phyloP scores from a whole-genome alignment of 2,329 filamentous ascomycete genomes.

The Madurella mycetomatis region DNA sequence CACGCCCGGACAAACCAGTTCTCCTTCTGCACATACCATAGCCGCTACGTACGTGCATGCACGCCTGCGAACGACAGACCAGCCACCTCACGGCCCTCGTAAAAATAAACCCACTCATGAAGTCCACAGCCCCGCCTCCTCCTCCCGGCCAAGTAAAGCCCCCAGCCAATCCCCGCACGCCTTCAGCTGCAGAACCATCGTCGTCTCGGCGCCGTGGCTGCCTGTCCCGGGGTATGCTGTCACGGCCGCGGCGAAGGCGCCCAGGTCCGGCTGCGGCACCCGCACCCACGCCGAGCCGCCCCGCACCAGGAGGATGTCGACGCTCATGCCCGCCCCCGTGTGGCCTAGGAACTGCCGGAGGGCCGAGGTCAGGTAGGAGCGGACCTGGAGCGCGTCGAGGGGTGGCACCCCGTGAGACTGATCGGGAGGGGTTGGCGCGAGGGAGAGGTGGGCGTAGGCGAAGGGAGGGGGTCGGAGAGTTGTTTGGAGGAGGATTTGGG shows the following conservation, averaged over 20 bases:
- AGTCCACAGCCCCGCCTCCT: slow-evolving; percentile 47
- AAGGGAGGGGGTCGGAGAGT: slow-evolving; percentile 50
- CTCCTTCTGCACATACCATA: not conserved
- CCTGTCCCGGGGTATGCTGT: slow-evolving; percentile 52
- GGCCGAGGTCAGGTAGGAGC: slow-evolving; percentile 58
- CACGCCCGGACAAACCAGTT: too few species aligned
- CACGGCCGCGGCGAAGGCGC: slow-evolving; percentile 58
- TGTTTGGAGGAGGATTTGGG: slow-evolving; percentile 46
- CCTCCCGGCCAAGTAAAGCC: slow-evolving; percentile 48
- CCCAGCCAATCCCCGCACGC: slow-evolving; percentile 63
- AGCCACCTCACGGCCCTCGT: not conserved
- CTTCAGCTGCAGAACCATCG: slow-evolving; percentile 50
- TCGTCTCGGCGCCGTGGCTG: slow-evolving; percentile 29
- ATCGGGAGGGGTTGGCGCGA: not conserved
- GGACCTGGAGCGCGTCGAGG: slow-evolving; percentile 60
- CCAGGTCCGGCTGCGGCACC: slow-evolving; percentile 57
- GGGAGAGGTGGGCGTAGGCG: slow-evolving; percentile 52
- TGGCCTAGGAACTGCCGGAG: slow-evolving; percentile 66
- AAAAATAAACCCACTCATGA: slow-evolving; percentile 26
- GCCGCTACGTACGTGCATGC: not conserved
- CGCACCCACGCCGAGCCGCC: slow-evolving; percentile 55
- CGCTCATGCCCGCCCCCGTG: slow-evolving; percentile 59
- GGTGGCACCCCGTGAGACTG: slow-evolving; percentile 15
- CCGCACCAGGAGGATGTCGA: slow-evolving; percentile 63
- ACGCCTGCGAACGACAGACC: not conserved